Evolutionary conservation across 768 basidiomycete genomes (phyloP).

Genomic region (Suillus americanus): DNA sequence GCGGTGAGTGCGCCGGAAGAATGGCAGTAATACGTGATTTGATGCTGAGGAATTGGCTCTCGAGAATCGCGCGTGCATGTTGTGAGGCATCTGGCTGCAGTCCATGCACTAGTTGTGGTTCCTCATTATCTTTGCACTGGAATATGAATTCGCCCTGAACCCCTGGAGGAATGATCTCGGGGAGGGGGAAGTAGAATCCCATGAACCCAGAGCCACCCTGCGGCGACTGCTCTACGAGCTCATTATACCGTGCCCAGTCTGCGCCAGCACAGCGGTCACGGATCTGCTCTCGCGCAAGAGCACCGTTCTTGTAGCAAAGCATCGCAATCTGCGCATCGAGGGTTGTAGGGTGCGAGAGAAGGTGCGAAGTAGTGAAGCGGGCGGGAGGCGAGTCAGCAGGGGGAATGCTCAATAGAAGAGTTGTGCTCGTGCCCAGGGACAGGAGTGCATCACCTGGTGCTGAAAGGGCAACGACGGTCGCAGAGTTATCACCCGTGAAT

Average conservation of each 20-base stretch:
- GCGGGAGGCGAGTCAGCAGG: conserved; percentile 62
- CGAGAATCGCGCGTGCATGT: conserved; percentile 76
- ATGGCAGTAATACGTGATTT: conserved; percentile 68
- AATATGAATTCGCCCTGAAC: conserved; percentile 75
- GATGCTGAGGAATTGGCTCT: conserved; percentile 85
- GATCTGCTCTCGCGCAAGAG: conserved; percentile 76
- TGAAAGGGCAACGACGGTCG: conserved; percentile 73
- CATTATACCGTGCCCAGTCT: conserved; percentile 72
- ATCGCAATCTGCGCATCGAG: conserved; percentile 73
- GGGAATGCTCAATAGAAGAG: conserved; percentile 76
- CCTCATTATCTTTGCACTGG: conserved; percentile 30
- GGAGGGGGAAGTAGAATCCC: conserved; percentile 81
- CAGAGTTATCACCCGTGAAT: conserved; percentile 90
- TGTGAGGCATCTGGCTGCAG: conserved; percentile 38
- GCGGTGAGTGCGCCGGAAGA: conserved; percentile 51
- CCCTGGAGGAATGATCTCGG: conserved; percentile 84
- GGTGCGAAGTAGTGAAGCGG: conserved; percentile 73
- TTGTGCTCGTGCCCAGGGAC: conserved; percentile 87
- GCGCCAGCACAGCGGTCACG: conserved; percentile 60
- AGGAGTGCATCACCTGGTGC: conserved; percentile 80
- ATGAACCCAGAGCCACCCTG: conserved; percentile 59
- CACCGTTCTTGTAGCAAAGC: conserved; percentile 91
- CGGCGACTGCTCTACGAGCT: conserved; percentile 52
- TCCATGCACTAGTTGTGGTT: conserved; percentile 27
- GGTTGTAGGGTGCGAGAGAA: conserved; percentile 70